Evolutionary conservation across 305 asterid species (phyloP), one percentile per base, ranked within the genome.

Genomic region (Solanum hybrid): DNA sequence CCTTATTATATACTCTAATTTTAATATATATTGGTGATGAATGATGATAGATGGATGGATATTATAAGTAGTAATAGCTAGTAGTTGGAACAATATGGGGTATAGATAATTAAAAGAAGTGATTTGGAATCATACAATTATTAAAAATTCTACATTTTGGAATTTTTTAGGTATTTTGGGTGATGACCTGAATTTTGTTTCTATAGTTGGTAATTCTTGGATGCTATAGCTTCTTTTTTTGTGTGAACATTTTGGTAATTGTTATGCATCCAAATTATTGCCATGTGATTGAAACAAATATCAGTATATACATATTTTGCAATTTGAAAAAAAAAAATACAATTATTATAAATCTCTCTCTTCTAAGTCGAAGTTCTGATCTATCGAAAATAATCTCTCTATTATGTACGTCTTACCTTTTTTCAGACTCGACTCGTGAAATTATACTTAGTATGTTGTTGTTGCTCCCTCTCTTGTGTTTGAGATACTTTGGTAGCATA

Each of bases 131-230:
- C 80, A 87, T 87, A 75, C 75, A 75, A 75, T 75, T 51, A 83
- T 73, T 29, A 20, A 85, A 83, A 84, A 27, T 20, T 20, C 41
- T 85, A 85, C 88, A 85, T 85, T 31, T 85, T 51, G 88, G 31
- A 78, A 9, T 32, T 22, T 65, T 82, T 51, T 15, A 22, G 87
- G 75, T 31, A 51, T 51, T 39, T 15, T 78, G 72, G 24, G 15
- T 87, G 70, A 65, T 65, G 73, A 88, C 39, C 29, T 88, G 72
- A 37, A 87, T 73, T 86, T 88, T 88, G 72, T 39, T 88, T 88
- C 89, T 7, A 27, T 72, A 77, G 85, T 38, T 75, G 89, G 85
- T 88, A 39, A 88, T 88, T 75, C 12, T 88, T 75, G 89, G 68
- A 87, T 87, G 84, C 89, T 72, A 76, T 75, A 34, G 26, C 17